phyloP scores from a whole-genome alignment of 371 early-diverging fungal species.

The Mucor racemosus region DNA sequence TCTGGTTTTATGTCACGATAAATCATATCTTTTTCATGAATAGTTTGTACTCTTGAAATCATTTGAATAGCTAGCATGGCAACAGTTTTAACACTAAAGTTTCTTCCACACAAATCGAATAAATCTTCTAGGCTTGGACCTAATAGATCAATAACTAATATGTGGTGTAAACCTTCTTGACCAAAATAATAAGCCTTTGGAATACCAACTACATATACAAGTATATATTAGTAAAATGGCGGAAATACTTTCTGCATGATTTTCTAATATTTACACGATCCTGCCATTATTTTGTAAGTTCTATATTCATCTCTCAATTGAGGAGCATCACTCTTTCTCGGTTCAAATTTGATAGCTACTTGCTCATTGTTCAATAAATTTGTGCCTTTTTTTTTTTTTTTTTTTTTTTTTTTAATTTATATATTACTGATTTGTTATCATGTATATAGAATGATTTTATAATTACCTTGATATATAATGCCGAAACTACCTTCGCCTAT shows the following conservation, averaged over 20 bases:
- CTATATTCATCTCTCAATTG: conserved; percentile 93
- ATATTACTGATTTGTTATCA: neutral
- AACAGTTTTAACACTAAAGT: conserved; percentile 89
- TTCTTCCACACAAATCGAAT: conserved; percentile 90
- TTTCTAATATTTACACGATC: conserved; percentile 56
- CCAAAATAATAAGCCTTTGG: conserved; percentile 91
- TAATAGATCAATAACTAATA: conserved; percentile 93
- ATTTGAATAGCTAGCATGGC: conserved; percentile 95
- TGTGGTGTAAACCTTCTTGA: conserved; percentile 87
- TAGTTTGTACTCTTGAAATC: conserved; percentile 85
- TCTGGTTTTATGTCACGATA: conserved; percentile 99
- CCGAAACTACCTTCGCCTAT: conserved; percentile 96
- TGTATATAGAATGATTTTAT: neutral
- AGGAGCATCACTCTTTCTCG: conserved; percentile 90
- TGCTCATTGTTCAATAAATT: conserved; percentile 79
- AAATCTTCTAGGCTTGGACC: conserved; percentile 94
- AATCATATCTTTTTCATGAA: conserved; percentile 93
- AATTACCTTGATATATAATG: conserved; percentile 91
- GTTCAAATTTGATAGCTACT: conserved; percentile 94
- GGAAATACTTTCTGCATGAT: too few relatives aligned
- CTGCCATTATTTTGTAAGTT: conserved; percentile 84
- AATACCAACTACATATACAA: conserved; percentile 62
- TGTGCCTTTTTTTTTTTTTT: conserved; percentile 34
- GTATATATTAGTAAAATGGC: neutral
- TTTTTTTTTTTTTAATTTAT: neutral